Evolutionary conservation across 768 basidiomycete genomes (phyloP).

Genomic region (Daedalea quercina): DNA sequence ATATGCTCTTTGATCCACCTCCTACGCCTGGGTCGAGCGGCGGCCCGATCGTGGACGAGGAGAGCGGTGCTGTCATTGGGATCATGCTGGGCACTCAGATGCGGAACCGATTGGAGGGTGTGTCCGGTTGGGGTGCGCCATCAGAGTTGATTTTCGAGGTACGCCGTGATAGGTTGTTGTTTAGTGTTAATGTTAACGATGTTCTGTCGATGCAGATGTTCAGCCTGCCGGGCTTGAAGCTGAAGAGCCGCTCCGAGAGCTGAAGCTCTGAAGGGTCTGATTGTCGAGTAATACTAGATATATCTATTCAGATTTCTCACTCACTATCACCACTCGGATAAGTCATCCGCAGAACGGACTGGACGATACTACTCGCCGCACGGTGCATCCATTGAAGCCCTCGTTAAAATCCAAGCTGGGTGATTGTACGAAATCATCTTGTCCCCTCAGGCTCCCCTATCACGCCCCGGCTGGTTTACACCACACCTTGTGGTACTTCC

Average conservation of each 20-base stretch:
- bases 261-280: not conserved
- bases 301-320: no score
- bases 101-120: conserved; percentile 47
- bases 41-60: conserved; percentile 57
- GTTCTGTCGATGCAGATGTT: conserved; percentile 37
- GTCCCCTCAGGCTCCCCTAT: no score
- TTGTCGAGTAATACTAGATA: no score
- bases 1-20: conserved; percentile 45
- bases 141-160: conserved; percentile 62
- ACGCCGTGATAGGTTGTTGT: conserved; percentile 2
- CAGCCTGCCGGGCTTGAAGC: conserved; percentile 38
- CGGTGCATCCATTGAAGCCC: no score
- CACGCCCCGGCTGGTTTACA: conserved; percentile 1
- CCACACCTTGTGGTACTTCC: conserved; percentile 18
- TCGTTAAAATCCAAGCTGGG: no score
- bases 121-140: conserved; percentile 55
- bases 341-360: no score
- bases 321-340: no score
- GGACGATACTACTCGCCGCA: no score
- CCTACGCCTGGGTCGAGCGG: conserved; percentile 65
- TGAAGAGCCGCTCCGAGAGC: conserved; percentile 13
- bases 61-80: conserved; percentile 58
- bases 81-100: conserved; percentile 55
- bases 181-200: not conserved
- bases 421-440: not conserved